Base-by-base conservation (phyloP, 139 green algal species). In the Chlamydomonas urium region DNA sequence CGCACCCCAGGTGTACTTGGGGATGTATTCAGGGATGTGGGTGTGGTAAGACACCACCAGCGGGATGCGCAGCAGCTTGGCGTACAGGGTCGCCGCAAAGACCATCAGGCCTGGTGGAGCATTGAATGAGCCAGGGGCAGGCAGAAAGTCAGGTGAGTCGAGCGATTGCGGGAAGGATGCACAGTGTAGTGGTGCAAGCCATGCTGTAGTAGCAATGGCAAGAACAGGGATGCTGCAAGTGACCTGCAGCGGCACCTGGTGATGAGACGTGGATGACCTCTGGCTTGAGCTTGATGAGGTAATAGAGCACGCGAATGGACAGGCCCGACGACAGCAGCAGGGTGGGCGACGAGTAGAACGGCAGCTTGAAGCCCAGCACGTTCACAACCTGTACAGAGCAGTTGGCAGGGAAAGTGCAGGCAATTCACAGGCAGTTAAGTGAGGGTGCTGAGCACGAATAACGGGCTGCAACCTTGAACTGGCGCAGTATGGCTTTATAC, bases 1-100 rank as follows among this genome's bases (percentile, higher is more conserved):
- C 45, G 35, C 65, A 37, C 28, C 26, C 72, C 72, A 78, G 3
- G 72, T 78, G 85, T 93, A 93, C 28, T 80, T 73, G 1, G 91
- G 91, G 66, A 97, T 92, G 88, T 97, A 97, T 73, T 96, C 85
- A 2, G 95, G 95, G 28, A 99, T 89, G 82, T 99, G 95, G 1
- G 95, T 99, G 86, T 99, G 95, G 81, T 99, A 99, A 8, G 86
- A 94, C 59, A 98, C 84, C 35, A 95, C 85, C n/a, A 99, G 80
- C 1, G 95, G 93, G 6, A 92, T 77, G 42, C 81, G 81, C 29
- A 98, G 82, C 59, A 98, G 73, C 58, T 93, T 92, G 4, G 91
- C 84, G 75, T 98, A 98, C 57, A 97, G 72, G 33, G 93, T 88
- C 32, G 90, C 92, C 2, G 93, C 88, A 63, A 94, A 94, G 4